phyloP scores from a whole-genome alignment of 371 early-diverging fungal species.

The Rhizopus delemar region DNA sequence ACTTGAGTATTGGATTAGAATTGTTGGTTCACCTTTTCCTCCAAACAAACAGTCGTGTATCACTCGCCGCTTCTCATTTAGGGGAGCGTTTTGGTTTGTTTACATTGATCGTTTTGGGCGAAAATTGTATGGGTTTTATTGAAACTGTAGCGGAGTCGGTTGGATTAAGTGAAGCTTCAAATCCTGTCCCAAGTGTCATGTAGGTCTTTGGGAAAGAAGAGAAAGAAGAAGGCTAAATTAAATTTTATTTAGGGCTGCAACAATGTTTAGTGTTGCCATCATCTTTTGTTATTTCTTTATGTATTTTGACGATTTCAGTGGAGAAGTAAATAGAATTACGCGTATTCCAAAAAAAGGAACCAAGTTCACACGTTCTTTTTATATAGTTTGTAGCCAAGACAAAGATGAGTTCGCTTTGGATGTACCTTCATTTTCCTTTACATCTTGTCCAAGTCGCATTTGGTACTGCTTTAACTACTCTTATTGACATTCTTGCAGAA shows the following conservation, averaged over 20 bases:
- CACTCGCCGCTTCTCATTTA: slow-evolving; percentile 59
- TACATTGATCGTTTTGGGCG: slow-evolving; percentile 57
- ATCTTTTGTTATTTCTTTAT: slow-evolving; percentile 56
- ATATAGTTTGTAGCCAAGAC: slow-evolving; percentile 26
- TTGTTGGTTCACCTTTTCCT: slow-evolving; percentile 43
- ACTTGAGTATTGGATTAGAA: slow-evolving; percentile 49
- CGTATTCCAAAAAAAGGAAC: neutral
- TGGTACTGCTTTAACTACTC: slow-evolving; percentile 53
- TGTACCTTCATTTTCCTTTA: slow-evolving; percentile 61
- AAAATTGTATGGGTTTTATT: slow-evolving; percentile 56
- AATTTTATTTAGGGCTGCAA: slow-evolving; percentile 31
- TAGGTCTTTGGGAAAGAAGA: slow-evolving; percentile 19
- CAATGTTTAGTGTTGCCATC: slow-evolving; percentile 48
- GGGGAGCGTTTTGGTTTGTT: slow-evolving; percentile 61
- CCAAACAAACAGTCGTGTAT: slow-evolving; percentile 50
- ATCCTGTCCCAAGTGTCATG: slow-evolving; percentile 35
- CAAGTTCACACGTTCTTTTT: neutral
- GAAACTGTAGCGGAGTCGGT: slow-evolving; percentile 36
- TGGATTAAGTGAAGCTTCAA: neutral
- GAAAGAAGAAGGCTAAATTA: neutral
- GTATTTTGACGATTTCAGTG: slow-evolving; percentile 55
- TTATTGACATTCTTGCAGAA: neutral
- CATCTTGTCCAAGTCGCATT: slow-evolving; percentile 60
- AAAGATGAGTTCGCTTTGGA: slow-evolving; percentile 55
- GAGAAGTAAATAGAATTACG: slow-evolving; percentile 26